Conservation (phyloP, 305 asterid genomes). For the Galium porrigens region DNA sequence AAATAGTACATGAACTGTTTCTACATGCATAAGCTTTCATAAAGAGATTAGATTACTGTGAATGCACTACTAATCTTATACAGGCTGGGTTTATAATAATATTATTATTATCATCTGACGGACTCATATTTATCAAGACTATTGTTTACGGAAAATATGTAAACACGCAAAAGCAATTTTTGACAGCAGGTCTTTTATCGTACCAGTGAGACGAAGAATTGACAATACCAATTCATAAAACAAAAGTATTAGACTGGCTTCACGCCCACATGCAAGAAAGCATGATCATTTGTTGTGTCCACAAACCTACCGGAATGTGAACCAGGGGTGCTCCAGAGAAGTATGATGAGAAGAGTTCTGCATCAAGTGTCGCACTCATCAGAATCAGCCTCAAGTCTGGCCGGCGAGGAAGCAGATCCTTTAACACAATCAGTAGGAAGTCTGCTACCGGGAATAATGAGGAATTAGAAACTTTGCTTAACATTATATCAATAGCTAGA, state of each 20-base stretch:
- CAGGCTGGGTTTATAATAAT: not conserved
- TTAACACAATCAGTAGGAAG: slow-evolving; percentile 77
- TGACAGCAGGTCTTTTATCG: not conserved
- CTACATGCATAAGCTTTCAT: not conserved
- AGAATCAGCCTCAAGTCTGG: slow-evolving; percentile 76
- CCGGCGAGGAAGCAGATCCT: slow-evolving; percentile 80
- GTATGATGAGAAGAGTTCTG: slow-evolving; percentile 78
- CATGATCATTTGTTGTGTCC: slow-evolving; percentile 1
- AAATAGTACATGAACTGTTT: not conserved
- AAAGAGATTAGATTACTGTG: not conserved
- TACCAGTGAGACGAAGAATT: not conserved
- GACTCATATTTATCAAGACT: not conserved
- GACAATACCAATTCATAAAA: not conserved
- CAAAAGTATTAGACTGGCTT: not conserved
- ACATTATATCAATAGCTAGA: slow-evolving; percentile 8
- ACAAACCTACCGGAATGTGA: slow-evolving; percentile 58
- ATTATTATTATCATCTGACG: not conserved
- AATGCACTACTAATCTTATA: not conserved
- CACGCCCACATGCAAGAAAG: not conserved
- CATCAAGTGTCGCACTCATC: slow-evolving; percentile 98
- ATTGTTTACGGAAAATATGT: not conserved
- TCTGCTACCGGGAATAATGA: slow-evolving; percentile 38
- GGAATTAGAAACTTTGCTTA: slow-evolving; percentile 18
- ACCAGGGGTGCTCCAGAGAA: slow-evolving; percentile 63
- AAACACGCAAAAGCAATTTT: not conserved